A percentile compares a stretch with the other conserved stretches of the same genome.
phyloP scores from a whole-genome alignment of 2,329 filamentous ascomycete species.

The Madurella fahalii region DNA sequence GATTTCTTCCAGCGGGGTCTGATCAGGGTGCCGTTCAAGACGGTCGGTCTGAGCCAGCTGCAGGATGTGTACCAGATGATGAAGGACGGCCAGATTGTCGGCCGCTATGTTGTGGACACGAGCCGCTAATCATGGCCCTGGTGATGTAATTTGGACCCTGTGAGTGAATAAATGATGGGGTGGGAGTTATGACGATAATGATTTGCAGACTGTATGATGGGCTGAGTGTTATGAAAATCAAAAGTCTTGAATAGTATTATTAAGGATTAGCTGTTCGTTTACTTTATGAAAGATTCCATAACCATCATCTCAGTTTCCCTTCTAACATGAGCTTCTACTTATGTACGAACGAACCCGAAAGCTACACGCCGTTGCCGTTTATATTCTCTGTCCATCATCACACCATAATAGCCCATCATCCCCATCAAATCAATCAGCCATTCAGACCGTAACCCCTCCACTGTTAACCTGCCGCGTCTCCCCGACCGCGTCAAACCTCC shows the following conservation, averaged over 20 bases:
- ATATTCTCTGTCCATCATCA: no score
- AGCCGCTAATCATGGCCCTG: conserved; percentile 33
- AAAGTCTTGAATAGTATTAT: no score
- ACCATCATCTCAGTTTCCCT: no score
- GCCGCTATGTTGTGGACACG: conserved; percentile 75
- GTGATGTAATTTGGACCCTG: background rate
- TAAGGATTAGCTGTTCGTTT: no score
- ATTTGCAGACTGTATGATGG: no score
- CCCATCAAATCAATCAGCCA: background rate
- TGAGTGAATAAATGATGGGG: background rate
- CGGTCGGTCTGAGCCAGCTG: conserved; percentile 74
- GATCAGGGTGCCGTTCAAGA: conserved; percentile 85
- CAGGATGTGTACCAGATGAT: conserved; percentile 75
- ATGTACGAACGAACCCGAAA: no score
- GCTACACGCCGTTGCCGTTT: no score
- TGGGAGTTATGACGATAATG: background rate
- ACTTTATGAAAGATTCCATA: no score
- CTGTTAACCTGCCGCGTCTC: conserved; percentile 78
- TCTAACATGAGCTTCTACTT: no score
- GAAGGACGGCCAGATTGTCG: conserved; percentile 66
- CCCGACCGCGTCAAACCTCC: conserved; percentile 71
- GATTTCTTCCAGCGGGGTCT: conserved; percentile 83
- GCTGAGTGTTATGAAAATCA: no score
- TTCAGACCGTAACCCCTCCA: conserved; percentile 56
- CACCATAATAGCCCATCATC: background rate